Evolutionary conservation across 1,139 yeast genomes (phyloP).

Genomic region (Candida neerlandica): DNA sequence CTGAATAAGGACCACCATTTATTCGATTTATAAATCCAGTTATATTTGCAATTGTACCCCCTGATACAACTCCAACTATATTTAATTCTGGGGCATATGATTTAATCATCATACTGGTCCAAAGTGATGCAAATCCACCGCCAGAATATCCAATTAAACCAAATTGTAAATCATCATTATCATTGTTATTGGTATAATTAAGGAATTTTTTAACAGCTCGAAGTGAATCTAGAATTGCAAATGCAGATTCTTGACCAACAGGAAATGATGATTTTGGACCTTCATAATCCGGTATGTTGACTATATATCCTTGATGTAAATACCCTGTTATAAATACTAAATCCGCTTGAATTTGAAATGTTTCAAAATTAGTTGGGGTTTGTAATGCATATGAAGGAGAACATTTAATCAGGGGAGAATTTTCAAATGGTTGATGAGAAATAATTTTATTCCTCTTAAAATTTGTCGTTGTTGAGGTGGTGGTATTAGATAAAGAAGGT

Average conservation of each 20-base stretch:
- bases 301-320: constrained; percentile 33
- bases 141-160: constrained; percentile 42
- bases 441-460: constrained; percentile 30
- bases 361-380: constrained; percentile 22
- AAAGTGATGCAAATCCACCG: constrained; percentile 35
- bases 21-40: constrained; percentile 21
- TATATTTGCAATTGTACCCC: constrained; percentile 33
- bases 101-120: constrained; percentile 38
- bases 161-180: constrained; percentile 20
- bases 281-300: constrained; percentile 37
- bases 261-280: constrained; percentile 32
- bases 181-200: constrained; percentile 18
- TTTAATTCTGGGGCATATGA: constrained; percentile 35
- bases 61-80: constrained; percentile 35
- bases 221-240: constrained; percentile 30
- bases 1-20: constrained; percentile 26
- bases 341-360: constrained; percentile 25
- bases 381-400: constrained; percentile 35
- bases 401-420: constrained; percentile 31
- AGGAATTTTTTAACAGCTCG: constrained; percentile 31
- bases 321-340: constrained; percentile 19
- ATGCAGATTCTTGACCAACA: constrained; percentile 32
- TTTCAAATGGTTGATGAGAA: constrained; percentile 39
- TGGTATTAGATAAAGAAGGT: constrained; percentile 32
- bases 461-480: too few relatives aligned